Percentiles rank a stretch among this genome's conserved stretches.
Conservation (phyloP, 306 rosid genomes). For the Sicyos edulis region DNA sequence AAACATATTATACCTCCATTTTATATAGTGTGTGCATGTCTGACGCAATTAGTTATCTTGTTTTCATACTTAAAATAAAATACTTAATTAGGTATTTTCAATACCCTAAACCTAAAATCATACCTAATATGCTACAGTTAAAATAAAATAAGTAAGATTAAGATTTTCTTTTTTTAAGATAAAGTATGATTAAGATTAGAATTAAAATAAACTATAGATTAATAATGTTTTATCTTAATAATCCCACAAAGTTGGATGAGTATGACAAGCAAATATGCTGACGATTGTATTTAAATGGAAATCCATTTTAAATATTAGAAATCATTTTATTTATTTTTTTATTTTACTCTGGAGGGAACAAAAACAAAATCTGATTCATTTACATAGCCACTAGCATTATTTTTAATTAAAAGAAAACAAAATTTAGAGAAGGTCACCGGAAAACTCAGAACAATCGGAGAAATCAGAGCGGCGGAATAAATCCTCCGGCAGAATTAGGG, state of each 20-base stretch:
- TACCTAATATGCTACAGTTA: neutral
- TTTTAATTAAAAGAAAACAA: neutral
- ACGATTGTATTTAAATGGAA: neutral
- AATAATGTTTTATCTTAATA: neutral
- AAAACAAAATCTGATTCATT: neutral
- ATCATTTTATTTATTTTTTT: neutral
- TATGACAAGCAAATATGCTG: neutral
- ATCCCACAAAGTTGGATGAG: slow-evolving; percentile 15
- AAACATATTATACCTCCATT: no score
- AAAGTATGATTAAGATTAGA: neutral
- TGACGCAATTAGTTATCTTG: no score
- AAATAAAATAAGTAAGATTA: neutral
- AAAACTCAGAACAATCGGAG: neutral
- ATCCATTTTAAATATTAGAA: slow-evolving; percentile 6
- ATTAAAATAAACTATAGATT: neutral
- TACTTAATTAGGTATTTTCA: no score
- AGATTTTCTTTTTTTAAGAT: no score
- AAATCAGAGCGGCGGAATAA: neutral
- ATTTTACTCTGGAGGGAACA: neutral
- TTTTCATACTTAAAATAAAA: no score
- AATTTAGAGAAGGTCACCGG: slow-evolving; percentile 1
- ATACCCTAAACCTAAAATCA: no score
- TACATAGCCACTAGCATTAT: neutral
- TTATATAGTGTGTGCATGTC: no score
- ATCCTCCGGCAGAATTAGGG: slow-evolving; percentile 6